Evolutionary conservation across 495 filamentous ascomycete genomes (phyloP).

Genomic region (Tirmania nivea): DNA sequence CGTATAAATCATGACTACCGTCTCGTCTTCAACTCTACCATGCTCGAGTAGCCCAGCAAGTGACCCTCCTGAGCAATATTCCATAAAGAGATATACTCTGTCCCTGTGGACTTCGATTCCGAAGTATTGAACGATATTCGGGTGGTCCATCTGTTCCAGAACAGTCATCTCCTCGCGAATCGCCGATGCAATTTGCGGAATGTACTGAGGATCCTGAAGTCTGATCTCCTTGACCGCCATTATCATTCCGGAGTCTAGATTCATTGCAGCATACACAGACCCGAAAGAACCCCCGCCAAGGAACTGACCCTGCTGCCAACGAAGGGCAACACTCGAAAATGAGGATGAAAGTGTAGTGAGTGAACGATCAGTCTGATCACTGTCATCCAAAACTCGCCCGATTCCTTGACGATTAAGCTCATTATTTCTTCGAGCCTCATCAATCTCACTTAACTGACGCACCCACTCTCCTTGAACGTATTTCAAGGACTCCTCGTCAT

Average conservation of each 20-base stretch:
- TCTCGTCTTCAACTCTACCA: constrained; percentile 92
- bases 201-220: constrained; percentile 85
- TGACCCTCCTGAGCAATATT: constrained; percentile 90
- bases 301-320: constrained; percentile 96
- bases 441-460: constrained; percentile 46
- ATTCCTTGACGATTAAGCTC: constrained; percentile 75
- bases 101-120: constrained; percentile 96
- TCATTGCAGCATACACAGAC: constrained; percentile 91
- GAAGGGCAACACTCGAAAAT: constrained; percentile 77
- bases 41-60: constrained; percentile 81
- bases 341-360: constrained; percentile 83
- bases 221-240: constrained; percentile 99
- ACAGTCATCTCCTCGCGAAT: constrained; percentile 96
- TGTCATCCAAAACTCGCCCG: constrained; percentile 75
- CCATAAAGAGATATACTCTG: constrained; percentile 99
- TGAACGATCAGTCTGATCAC: constrained; percentile 84
- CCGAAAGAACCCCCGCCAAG: constrained; percentile 94
- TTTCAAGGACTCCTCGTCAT: constrained; percentile 63
- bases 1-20: constrained; percentile 92
- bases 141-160: constrained; percentile 81
- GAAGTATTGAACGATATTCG: constrained; percentile 92
- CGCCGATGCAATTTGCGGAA: constrained; percentile 76
- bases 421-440: constrained; percentile 53
- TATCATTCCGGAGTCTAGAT: constrained; percentile 78
- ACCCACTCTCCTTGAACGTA: constrained; percentile 54